Base-by-base conservation (phyloP, 441 rosid species). In the Geranium incanum region DNA sequence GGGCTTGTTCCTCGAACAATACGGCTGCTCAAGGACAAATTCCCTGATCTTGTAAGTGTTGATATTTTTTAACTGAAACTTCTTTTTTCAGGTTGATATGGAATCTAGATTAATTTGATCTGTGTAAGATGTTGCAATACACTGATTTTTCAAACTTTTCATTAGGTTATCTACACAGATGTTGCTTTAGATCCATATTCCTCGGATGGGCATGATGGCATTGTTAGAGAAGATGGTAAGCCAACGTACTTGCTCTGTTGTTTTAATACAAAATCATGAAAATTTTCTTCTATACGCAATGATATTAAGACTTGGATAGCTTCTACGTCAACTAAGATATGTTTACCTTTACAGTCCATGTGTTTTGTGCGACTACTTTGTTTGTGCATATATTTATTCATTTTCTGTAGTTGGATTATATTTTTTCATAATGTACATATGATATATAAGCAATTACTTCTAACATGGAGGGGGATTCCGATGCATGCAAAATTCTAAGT, bases 121-220 rank as follows among this genome's bases (percentile, higher is more conserved):
- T 68, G 48, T 69, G 62, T 69, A 60, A 55, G 55, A 16, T 15
- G 19, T 5, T 9, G 3, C 65, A 39, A 1, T 67, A 45, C 41
- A 59, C 65, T 21, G 39, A 70, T 71, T 67, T 5, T 59, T 38
- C 16, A 5, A 37, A 15, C 9, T 74, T 75, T 76, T 74, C 28
- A 11, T 33, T 72, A 94, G 99, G 83, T 90, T 70, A 90, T 94
- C 68, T 94, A 89, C 81, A 94, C 99, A 74, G 99, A 94, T 84
- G 97, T 92, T 79, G 99, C 99, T 74, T 74, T 94, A 70, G 97
- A 90, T 83, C 99, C 97, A 28, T 94, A 94, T 77, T 90, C 97
- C 60, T 94, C 99, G 0, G 97, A 92, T 80, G 99, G 99, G 41
- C 99, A 94, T 72, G 97, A 94, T 80, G 99, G 97, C 52, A 90